Evolutionary conservation across 164 flowering plant genomes (phyloP).

Genomic region (Vitis rotundifolia): DNA sequence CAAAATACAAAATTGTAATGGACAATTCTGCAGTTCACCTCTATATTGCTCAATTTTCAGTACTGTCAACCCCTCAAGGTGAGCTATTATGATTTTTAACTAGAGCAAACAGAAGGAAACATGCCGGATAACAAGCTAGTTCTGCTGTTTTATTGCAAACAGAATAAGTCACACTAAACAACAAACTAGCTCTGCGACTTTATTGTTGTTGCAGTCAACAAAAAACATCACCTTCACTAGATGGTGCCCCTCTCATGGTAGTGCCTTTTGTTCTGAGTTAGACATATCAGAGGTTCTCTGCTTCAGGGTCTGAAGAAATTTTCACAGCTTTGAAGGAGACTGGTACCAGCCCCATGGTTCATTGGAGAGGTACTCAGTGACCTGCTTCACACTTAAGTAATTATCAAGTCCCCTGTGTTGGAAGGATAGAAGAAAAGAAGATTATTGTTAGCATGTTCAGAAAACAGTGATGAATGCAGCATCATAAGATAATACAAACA

Average conservation of each 20-base stretch:
- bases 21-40: no score
- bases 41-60: no score
- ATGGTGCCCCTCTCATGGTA: not conserved
- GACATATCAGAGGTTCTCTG: not conserved
- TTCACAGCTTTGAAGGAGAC: slow-evolving; percentile 76
- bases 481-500: no score
- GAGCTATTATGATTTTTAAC: no score
- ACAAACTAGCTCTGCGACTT: not conserved
- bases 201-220: not conserved
- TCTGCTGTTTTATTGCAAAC: not conserved
- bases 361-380: slow-evolving; percentile 71
- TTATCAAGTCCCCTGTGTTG: slow-evolving; percentile 87
- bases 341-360: slow-evolving; percentile 95
- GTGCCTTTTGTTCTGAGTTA: not conserved
- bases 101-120: no score
- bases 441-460: not conserved
- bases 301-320: not conserved
- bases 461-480: no score
- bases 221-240: not conserved
- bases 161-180: not conserved
- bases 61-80: no score
- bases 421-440: not conserved
- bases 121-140: no score
- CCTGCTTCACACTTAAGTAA: slow-evolving; percentile 94
- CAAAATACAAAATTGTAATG: no score